These are phyloP conservation scores for Zopfia rhizophila DNA, from an alignment of 2,329 filamentous ascomycete species.

Conservation along the genomic window DNA sequence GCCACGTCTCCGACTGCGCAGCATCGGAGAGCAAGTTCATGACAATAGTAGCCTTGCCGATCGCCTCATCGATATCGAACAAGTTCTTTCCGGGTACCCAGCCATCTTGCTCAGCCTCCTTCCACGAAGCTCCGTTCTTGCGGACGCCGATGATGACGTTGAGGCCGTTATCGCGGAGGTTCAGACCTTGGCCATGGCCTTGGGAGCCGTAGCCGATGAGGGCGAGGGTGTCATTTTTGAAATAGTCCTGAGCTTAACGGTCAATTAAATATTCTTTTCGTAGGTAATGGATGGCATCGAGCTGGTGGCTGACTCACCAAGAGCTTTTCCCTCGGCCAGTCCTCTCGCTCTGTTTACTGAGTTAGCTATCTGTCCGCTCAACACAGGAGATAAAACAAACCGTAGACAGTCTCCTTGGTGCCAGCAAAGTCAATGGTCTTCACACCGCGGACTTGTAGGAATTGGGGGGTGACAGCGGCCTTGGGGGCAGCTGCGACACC, in stretches of 20 bases:
- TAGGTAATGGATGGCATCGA: slow-evolving; percentile 22
- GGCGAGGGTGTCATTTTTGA: slow-evolving; percentile 99
- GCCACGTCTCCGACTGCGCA: slow-evolving; percentile 99
- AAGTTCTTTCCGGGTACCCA: slow-evolving; percentile 99
- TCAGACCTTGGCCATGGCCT: slow-evolving; percentile 98
- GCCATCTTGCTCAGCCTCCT: slow-evolving; percentile 95
- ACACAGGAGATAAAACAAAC: slow-evolving; percentile 61
- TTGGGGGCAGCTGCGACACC: slow-evolving; percentile 58
- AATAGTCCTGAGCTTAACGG: slow-evolving; percentile 79
- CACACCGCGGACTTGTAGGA: slow-evolving; percentile 83
- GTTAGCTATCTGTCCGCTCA: slow-evolving; percentile 36
- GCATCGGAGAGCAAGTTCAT: slow-evolving; percentile 99
- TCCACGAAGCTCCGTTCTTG: slow-evolving; percentile 98
- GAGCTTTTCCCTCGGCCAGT: slow-evolving; percentile 99
- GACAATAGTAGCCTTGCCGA: slow-evolving; percentile 90
- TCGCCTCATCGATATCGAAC: slow-evolving; percentile 97
- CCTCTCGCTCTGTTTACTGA: slow-evolving; percentile 79
- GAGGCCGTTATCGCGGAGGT: slow-evolving; percentile 99
- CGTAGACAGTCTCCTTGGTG: slow-evolving; percentile 92
- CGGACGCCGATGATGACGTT: slow-evolving; percentile 99
- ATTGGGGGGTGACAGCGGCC: slow-evolving; percentile 56
- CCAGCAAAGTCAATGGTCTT: slow-evolving; percentile 99
- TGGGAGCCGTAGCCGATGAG: slow-evolving; percentile 99
- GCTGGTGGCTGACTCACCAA: slow-evolving; percentile 71
- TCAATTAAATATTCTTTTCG: slow-evolving; percentile 36